A percentile compares a stretch with the other conserved stretches of the same genome.
phyloP scores from a whole-genome alignment of 371 early-diverging fungal genomes.

The Caulochytrium protostelioides region DNA sequence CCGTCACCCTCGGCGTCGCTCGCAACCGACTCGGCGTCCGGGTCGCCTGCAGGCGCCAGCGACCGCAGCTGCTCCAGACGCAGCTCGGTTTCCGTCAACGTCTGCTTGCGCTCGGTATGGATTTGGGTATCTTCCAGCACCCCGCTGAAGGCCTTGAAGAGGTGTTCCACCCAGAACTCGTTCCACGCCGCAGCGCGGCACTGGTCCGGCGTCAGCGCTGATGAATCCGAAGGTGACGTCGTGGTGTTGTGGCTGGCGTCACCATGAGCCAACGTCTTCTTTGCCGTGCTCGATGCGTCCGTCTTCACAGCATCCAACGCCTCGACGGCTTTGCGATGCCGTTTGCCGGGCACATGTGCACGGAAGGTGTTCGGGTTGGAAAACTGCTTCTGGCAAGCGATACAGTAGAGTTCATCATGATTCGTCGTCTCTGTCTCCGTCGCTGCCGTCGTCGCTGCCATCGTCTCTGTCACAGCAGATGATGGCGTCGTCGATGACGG shows the following conservation, averaged over 20 bases:
- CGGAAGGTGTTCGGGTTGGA: conserved; percentile 62
- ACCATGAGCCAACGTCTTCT: not conserved
- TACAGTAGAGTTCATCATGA: not conserved
- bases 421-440: conserved; percentile 3
- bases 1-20: conserved; percentile 48
- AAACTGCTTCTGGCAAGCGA: conserved; percentile 47
- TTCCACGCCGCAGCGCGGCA: no score
- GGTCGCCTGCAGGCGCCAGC: conserved; percentile 24
- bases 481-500: conserved; percentile 14
- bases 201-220: no score
- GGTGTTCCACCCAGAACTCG: conserved; percentile 33
- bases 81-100: conserved; percentile 68
- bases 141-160: conserved; percentile 33
- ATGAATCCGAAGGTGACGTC: conserved; percentile 4
- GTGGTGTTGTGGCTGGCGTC: conserved; percentile 2
- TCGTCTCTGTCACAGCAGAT: conserved; percentile 9
- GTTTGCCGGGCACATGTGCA: conserved; percentile 66
- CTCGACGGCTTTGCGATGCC: conserved; percentile 64
- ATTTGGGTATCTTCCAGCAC: conserved; percentile 57
- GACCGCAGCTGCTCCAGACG: not conserved
- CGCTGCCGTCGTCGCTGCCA: conserved; percentile 16
- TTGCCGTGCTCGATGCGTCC: conserved; percentile 1
- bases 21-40: conserved; percentile 43
- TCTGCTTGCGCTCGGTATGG: conserved; percentile 78
- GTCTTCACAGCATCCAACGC: conserved; percentile 9